These are phyloP conservation scores for Camellia japonica DNA, from an alignment of 148 eudicot genomes.

Conservation along the genomic window DNA sequence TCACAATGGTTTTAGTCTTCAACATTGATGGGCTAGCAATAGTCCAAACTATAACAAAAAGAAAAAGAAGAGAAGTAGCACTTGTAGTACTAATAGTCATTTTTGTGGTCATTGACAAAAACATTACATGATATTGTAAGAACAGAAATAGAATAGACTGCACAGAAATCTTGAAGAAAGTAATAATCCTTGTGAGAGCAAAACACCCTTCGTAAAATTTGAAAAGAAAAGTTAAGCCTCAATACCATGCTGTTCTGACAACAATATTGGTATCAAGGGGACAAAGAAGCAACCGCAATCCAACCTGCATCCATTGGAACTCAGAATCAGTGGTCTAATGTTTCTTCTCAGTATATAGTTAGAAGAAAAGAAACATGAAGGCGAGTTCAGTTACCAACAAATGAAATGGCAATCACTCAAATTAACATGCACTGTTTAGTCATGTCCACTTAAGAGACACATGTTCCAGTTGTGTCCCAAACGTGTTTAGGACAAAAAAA, in stretches of 20 bases:
- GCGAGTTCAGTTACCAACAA: not conserved
- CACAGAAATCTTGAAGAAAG: not conserved
- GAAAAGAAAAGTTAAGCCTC: slow-evolving; percentile 6
- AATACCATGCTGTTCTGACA: slow-evolving; percentile 75
- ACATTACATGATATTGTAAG: not conserved
- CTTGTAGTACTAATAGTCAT: not conserved
- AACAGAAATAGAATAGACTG: not conserved
- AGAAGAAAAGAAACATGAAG: not conserved
- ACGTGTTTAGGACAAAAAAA: too few relatives aligned
- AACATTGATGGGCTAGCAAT: too few relatives aligned
- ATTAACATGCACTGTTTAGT: not conserved
- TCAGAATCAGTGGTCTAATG: not conserved
- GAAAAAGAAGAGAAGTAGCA: not conserved
- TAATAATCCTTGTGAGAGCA: not conserved
- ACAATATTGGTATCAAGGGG: slow-evolving; percentile 79
- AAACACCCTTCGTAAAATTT: not conserved
- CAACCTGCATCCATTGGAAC: slow-evolving; percentile 48
- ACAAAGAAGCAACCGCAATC: slow-evolving; percentile 73
- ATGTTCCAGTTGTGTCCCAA: too few relatives aligned
- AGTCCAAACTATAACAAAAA: not conserved
- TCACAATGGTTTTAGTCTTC: not conserved
- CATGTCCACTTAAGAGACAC: not conserved
- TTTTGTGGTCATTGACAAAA: not conserved
- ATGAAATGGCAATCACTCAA: too few relatives aligned
- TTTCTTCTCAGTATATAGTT: not conserved